Evolutionary conservation across 805 yeast species (phyloP), one percentile per base, ranked within the genome.

Genomic region (Metschnikowia kofuensis): DNA sequence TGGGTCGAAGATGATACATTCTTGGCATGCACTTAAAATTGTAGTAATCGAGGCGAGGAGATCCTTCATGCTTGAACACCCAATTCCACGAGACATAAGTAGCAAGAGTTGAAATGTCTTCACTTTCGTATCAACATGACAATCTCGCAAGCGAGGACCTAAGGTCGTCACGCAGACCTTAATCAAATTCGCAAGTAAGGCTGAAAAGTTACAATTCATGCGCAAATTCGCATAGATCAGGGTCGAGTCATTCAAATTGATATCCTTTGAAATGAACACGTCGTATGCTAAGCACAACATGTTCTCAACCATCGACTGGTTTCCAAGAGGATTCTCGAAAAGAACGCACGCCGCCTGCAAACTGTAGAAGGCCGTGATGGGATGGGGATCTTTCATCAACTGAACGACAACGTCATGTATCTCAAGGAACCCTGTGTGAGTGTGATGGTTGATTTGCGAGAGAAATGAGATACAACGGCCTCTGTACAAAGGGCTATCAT

Each of bases 321-420:
- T 79, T 26, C 79, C 74, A 9, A 79, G 52, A 43, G 84, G 82
- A 32, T 77, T 79, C 35, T 80, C 82, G 30, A 90, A 69, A 11
- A 87, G 63, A 0, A 77, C 67, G 2, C 78, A 65, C 38, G 86
- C 62, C 0, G 94, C 78, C 41, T 77, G 78, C 56, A 90, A 63
- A 0, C 92, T 75, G 76, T 90, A 85, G 47, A 80, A 76, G 61
- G 88, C 91, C 14, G 94, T 90, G 1, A 80, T 69, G 0, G 97
- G 96, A 61, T 91, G 92, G 0, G 96, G 91, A 64, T 92, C 98
- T 16, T 69, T 69, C 4, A 84, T 64, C 29, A 92, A 71, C 13
- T 87, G 83, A 35, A 76, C 64, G 2, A 83, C 60, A 5, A 89
- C 81, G 34, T 82, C 82, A 48, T 77, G 71, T 4, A 85, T 77